Conservation (phyloP, 805 yeast species). For the Yamadazyma insecticola region DNA sequence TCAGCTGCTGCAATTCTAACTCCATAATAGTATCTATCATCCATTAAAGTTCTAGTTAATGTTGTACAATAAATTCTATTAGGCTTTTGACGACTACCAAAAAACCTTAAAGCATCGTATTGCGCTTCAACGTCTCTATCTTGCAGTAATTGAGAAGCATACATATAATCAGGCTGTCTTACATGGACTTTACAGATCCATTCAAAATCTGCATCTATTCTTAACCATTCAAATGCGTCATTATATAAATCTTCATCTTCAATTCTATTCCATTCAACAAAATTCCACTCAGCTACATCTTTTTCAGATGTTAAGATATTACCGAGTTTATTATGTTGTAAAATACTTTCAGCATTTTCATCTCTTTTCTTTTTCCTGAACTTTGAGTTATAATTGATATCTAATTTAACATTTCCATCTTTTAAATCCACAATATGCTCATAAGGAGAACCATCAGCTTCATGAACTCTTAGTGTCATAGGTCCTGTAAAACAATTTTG, state of each 20-base stretch:
- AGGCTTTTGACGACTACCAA: conserved; percentile 57
- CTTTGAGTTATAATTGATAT: conserved; percentile 92
- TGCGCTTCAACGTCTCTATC: conserved; percentile 98
- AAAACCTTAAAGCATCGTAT: conserved; percentile 71
- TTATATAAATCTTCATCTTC: conserved; percentile 64
- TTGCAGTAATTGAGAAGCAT: conserved; percentile 85
- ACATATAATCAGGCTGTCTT: conserved; percentile 94
- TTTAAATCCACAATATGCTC: conserved; percentile 93
- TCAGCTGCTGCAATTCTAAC: conserved; percentile 82
- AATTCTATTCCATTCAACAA: conserved; percentile 64
- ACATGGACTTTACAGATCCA: conserved; percentile 85
- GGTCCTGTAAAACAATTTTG: conserved; percentile 81
- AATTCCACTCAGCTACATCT: conserved; percentile 68
- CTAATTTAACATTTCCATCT: conserved; percentile 79
- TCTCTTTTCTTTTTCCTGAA: conserved; percentile 71
- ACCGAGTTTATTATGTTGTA: conserved; percentile 58
- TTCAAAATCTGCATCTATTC: conserved; percentile 97
- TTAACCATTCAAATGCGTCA: conserved; percentile 96
- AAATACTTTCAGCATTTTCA: conserved; percentile 14
- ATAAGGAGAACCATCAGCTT: conserved; percentile 97
- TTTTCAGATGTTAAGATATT: conserved; percentile 60
- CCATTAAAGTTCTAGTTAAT: conserved; percentile 76
- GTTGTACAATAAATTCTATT: conserved; percentile 67
- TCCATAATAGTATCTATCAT: conserved; percentile 81
- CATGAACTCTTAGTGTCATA: conserved; percentile 94